These are phyloP conservation scores for Trichoderma gamsii DNA, from an alignment of 495 filamentous ascomycete species.

Conservation along the genomic window DNA sequence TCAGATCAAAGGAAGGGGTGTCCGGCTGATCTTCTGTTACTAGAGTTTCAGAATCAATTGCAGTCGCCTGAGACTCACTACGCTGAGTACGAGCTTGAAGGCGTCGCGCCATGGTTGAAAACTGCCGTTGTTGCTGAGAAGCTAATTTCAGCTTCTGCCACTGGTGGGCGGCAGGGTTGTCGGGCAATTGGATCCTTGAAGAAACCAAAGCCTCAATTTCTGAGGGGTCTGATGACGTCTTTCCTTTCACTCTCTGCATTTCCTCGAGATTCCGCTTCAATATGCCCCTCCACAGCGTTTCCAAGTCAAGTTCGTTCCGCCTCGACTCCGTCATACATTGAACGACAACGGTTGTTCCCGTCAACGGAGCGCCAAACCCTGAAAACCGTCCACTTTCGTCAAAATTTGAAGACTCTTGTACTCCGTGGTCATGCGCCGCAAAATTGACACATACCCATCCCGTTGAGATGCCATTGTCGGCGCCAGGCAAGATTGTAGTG, in stretches of 20 bases:
- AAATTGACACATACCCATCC: slow-evolving; percentile 96
- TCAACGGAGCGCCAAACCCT: slow-evolving; percentile 68
- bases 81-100: slow-evolving; percentile 9
- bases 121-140: slow-evolving; percentile 29
- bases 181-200: not conserved
- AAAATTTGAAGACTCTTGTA: slow-evolving; percentile 35
- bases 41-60: slow-evolving; percentile 1
- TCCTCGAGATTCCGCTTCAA: slow-evolving; percentile 23
- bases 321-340: slow-evolving; percentile 88
- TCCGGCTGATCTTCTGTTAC: slow-evolving; percentile 15
- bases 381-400: slow-evolving; percentile 45
- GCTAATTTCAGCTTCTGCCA: slow-evolving; percentile 8
- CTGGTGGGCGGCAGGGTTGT: not conserved
- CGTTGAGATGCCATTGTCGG: slow-evolving; percentile 76
- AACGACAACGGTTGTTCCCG: slow-evolving; percentile 60
- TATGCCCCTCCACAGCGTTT: slow-evolving; percentile 62
- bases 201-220: not conserved
- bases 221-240: not conserved
- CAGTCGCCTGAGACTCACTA: slow-evolving; percentile 18
- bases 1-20: slow-evolving; percentile 29
- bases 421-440: slow-evolving; percentile 54
- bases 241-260: slow-evolving; percentile 7
- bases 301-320: slow-evolving; percentile 75
- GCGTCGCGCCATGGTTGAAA: slow-evolving; percentile 23
- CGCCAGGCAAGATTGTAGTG: slow-evolving; percentile 38